Conservation (phyloP, 2,329 filamentous ascomycete species). For the Neofusicoccum cordaticola region DNA sequence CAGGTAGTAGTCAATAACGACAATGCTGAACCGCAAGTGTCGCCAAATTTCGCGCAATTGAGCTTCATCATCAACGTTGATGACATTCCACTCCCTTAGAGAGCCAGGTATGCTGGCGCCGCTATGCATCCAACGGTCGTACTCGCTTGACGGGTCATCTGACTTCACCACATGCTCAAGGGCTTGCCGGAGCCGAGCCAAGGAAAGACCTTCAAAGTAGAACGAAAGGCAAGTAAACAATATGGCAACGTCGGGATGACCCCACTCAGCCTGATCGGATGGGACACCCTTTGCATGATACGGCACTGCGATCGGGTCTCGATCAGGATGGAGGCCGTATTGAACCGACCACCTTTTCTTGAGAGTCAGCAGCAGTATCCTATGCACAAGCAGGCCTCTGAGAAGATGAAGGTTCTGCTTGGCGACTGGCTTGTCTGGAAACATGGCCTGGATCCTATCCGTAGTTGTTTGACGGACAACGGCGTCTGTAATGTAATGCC, state of each 20-base stretch:
- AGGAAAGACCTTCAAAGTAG: conserved; percentile 58
- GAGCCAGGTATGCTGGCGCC: conserved; percentile 44
- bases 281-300: conserved; percentile 46
- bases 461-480: conserved; percentile 21
- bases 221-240: conserved; percentile 52
- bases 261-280: conserved; percentile 61
- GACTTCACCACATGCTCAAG: conserved; percentile 54
- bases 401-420: conserved; percentile 52
- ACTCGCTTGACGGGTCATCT: conserved; percentile 57
- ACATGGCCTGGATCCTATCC: conserved; percentile 26
- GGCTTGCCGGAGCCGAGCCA: conserved; percentile 49
- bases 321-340: conserved; percentile 46
- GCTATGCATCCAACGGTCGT: conserved; percentile 54
- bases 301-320: conserved; percentile 64
- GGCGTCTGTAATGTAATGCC: conserved; percentile 32
- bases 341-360: conserved; percentile 67
- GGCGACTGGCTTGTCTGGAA: conserved; percentile 42
- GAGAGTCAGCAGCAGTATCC: conserved; percentile 58
- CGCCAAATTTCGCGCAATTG: conserved; percentile 55
- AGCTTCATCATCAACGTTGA: conserved; percentile 58
- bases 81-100: conserved; percentile 51
- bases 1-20: conserved; percentile 62
- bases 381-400: conserved; percentile 60
- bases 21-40: conserved; percentile 49
- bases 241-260: conserved; percentile 60